A percentile compares a stretch with the other conserved stretches of the same genome.
Conservation (phyloP, 805 yeast species). For the Saturnispora diversa region DNA sequence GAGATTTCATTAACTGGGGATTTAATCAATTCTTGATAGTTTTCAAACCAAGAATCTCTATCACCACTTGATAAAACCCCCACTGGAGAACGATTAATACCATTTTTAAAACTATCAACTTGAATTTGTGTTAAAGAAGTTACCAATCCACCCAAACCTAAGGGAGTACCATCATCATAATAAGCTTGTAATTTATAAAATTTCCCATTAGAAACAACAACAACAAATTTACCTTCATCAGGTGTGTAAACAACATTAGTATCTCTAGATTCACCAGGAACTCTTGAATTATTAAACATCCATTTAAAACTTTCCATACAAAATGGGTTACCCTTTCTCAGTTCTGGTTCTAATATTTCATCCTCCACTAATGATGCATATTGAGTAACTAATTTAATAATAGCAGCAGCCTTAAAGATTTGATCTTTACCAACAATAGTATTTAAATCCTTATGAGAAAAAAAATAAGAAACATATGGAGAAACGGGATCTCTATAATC, state of each 20-base stretch:
- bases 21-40: constrained; percentile 48
- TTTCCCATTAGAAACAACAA: constrained; percentile 67
- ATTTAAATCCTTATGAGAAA: constrained; percentile 67
- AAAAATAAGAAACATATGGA: constrained; percentile 89
- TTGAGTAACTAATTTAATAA: constrained; percentile 57
- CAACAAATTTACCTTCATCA: constrained; percentile 53
- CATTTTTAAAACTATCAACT: constrained; percentile 26
- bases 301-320: constrained; percentile 90
- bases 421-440: constrained; percentile 51
- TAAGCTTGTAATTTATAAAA: constrained; percentile 72
- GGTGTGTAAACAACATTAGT: constrained; percentile 41
- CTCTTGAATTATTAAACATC: constrained; percentile 85
- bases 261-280: constrained; percentile 64
- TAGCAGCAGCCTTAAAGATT: constrained; percentile 64
- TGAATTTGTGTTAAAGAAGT: constrained; percentile 52
- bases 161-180: constrained; percentile 35
- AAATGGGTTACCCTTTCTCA: constrained; percentile 64
- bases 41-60: constrained; percentile 70
- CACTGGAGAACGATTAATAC: constrained; percentile 44
- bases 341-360: constrained; percentile 75
- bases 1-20: constrained; percentile 57
- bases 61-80: constrained; percentile 79
- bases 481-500: constrained; percentile 90
- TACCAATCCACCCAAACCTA: constrained; percentile 44
- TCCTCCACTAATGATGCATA: constrained; percentile 60